phyloP scores from a whole-genome alignment of 371 early-diverging fungal genomes.

The Mycotypha africana region DNA sequence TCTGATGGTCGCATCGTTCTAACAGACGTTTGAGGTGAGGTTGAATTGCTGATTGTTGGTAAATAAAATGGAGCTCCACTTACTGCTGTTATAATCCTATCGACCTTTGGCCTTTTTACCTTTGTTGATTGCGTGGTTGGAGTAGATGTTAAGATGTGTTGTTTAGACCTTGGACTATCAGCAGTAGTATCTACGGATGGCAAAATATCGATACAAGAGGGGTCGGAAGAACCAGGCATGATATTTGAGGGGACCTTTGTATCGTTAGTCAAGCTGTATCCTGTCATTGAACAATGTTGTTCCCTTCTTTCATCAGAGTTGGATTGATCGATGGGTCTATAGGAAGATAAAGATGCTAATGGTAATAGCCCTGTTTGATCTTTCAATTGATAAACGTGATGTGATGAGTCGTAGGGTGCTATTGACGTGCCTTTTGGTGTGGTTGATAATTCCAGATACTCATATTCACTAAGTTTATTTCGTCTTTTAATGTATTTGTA shows the following conservation, averaged over 20 bases:
- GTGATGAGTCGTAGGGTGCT: conserved; percentile 2
- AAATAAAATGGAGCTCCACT: no score
- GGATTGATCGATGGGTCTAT: neutral
- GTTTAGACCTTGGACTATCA: no score
- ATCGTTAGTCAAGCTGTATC: neutral
- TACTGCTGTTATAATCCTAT: no score
- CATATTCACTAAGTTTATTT: conserved; percentile 44
- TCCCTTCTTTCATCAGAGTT: neutral
- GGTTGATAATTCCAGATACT: conserved; percentile 22
- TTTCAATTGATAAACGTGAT: neutral
- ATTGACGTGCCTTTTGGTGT: conserved; percentile 5
- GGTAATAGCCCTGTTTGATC: conserved; percentile 1
- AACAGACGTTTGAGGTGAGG: conserved; percentile 1
- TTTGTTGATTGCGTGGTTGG: neutral
- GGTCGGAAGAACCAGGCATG: no score
- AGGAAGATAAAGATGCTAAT: no score
- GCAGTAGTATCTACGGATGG: no score
- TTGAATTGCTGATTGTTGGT: no score
- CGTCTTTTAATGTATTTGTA: conserved; percentile 26
- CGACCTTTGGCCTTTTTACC: neutral
- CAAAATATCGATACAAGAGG: no score
- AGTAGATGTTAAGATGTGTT: neutral
- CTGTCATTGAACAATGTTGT: neutral
- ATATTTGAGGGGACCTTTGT: neutral
- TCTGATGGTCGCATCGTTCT: conserved; percentile 37